Percentiles rank a stretch among this genome's conserved stretches.
phyloP scores from a whole-genome alignment of 805 yeast genomes.

The Vanderwaltozyma verrucispora region DNA sequence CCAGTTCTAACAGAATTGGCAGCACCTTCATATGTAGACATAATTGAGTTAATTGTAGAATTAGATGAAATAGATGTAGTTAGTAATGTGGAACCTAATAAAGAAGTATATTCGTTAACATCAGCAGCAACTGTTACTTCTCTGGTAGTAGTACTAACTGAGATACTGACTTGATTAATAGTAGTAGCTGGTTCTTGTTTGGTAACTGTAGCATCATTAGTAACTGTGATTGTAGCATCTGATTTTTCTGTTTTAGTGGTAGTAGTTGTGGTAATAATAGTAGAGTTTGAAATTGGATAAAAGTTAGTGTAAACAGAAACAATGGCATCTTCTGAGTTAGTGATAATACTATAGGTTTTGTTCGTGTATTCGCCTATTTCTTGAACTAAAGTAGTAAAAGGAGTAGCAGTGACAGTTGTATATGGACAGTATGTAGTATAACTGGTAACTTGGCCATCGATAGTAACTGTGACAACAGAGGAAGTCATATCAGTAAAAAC shows the following conservation, averaged over 20 bases:
- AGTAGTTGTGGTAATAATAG: conserved; percentile 4
- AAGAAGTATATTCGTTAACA: not conserved
- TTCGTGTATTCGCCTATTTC: not conserved
- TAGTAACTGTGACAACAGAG: not conserved
- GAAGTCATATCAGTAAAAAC: not conserved
- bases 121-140: not conserved
- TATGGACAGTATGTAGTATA: conserved; percentile 1
- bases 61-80: not conserved
- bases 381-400: conserved; percentile 1
- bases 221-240: not conserved
- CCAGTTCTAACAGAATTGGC: conserved; percentile 9
- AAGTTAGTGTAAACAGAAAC: conserved; percentile 16
- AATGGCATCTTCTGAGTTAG: conserved; percentile 11
- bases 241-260: not conserved
- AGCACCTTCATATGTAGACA: conserved; percentile 8
- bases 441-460: not conserved
- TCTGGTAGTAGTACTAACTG: not conserved
- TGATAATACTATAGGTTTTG: conserved; percentile 5
- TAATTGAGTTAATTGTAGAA: not conserved
- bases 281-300: conserved; percentile 13
- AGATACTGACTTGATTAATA: not conserved
- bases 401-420: conserved; percentile 1
- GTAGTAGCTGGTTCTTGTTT: too few relatives aligned
- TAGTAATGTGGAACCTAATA: not conserved
- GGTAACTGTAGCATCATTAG: not conserved